Evolutionary conservation across 2,329 filamentous ascomycete species (phyloP).

Genomic region (Cladobotryum protrusum): DNA sequence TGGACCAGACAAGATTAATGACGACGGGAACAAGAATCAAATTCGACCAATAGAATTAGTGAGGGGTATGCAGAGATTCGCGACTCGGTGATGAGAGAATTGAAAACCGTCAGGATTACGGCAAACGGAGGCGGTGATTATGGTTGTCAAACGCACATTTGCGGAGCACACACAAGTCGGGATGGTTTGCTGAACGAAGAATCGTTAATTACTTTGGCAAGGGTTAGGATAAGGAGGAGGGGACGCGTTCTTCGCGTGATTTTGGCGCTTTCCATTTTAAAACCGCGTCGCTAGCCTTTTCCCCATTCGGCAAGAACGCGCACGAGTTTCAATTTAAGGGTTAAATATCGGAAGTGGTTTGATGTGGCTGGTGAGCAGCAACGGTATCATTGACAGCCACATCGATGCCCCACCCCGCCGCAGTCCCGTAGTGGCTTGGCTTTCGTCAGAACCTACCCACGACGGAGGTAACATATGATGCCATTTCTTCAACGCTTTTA

Average conservation of each 20-base stretch:
- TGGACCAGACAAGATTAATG: too few species aligned
- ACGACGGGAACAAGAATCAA: too few species aligned
- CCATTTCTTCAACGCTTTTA: too few species aligned
- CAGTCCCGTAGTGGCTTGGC: conserved; percentile 10
- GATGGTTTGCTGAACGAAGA: neutral
- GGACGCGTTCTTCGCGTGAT: conserved; percentile 27
- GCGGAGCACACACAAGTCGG: neutral
- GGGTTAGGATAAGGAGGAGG: conserved; percentile 7
- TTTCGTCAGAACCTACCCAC: neutral
- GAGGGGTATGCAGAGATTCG: too few species aligned
- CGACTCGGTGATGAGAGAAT: too few species aligned
- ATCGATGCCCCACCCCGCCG: neutral
- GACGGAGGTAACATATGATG: too few species aligned
- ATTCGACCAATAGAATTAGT: too few species aligned
- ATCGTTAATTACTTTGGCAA: neutral
- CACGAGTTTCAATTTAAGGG: neutral
- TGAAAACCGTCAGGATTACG: too few species aligned
- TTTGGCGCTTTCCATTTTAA: conserved; percentile 21
- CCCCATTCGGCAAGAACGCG: too few species aligned
- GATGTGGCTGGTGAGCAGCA: neutral
- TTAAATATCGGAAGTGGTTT: conserved; percentile 1
- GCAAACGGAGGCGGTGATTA: too few species aligned
- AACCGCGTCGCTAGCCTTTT: neutral
- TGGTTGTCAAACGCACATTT: too few species aligned
- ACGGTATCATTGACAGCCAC: neutral